A percentile compares a stretch with the other conserved stretches of the same genome.
phyloP scores from a whole-genome alignment of 768 basidiomycete species.

The Panaeolus papilionaceus region DNA sequence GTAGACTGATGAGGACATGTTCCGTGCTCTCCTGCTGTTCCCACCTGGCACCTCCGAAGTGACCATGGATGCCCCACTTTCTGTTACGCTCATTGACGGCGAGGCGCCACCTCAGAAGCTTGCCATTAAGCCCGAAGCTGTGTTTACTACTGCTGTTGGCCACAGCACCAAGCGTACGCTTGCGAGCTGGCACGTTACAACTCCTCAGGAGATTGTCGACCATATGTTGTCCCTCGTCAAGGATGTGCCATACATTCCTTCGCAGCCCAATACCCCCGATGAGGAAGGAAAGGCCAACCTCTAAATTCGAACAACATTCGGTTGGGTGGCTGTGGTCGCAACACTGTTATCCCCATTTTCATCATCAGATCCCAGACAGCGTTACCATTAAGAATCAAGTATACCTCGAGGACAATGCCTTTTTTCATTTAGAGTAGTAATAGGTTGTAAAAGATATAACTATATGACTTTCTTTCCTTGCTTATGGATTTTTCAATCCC shows the following conservation, averaged over 20 bases:
- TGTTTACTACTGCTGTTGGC: slow-evolving; percentile 96
- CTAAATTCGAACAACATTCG: not conserved
- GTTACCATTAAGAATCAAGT: not conserved
- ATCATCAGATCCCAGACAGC: not conserved
- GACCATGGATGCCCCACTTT: slow-evolving; percentile 64
- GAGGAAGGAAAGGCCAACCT: slow-evolving; percentile 19
- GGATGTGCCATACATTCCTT: slow-evolving; percentile 30
- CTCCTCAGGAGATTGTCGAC: slow-evolving; percentile 85
- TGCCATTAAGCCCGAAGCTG: slow-evolving; percentile 64
- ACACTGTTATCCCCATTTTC: not conserved
- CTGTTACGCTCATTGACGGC: slow-evolving; percentile 58
- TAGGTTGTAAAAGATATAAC: slow-evolving; percentile 1
- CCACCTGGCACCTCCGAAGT: slow-evolving; percentile 46
- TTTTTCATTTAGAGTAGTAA: slow-evolving; percentile 10
- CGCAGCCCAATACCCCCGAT: slow-evolving; percentile 8
- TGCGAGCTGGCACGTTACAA: slow-evolving; percentile 92
- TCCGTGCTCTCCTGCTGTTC: slow-evolving; percentile 83
- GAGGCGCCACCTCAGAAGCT: slow-evolving; percentile 60
- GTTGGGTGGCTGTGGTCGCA: slow-evolving; percentile 5
- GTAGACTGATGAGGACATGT: slow-evolving; percentile 99
- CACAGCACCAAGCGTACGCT: slow-evolving; percentile 88
- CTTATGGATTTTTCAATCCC: not conserved
- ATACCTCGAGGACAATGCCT: slow-evolving; percentile 1
- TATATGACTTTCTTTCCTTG: not conserved
- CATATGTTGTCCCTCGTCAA: slow-evolving; percentile 72